Evolutionary conservation across 202 grass and related monocot genomes (phyloP), one percentile per base, ranked within the genome.

Genomic region (Alloteropsis angusta): DNA sequence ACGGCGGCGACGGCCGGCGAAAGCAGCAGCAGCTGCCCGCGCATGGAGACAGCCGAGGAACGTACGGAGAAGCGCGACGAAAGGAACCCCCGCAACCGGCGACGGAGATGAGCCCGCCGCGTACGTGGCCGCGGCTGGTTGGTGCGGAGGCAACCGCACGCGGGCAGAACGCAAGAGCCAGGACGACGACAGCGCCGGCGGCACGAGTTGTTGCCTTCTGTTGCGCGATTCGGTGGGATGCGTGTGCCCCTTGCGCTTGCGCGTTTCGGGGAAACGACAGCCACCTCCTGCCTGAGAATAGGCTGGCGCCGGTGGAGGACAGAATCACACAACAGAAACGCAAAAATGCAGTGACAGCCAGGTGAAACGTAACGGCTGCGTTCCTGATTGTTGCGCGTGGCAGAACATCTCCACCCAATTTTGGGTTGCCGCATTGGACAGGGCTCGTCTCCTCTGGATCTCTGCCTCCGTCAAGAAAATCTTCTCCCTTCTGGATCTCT

Each of bases 41-140:
- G 58, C 64, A 13, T n/a, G 14, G 2, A 48, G 37, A 69, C 71
- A 53, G 6, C 12, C 52, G 23, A 46, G 53, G 25, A 60, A 37
- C 62, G 50, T 17, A 45, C 76, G 2, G 61, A 7, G 77, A 86
- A 4, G 82, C 72, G 69, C 71, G 37, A 80, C 83, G 54, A 59
- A 68, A 50, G 50, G 61, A 76, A n/a, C n/a, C n/a, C 71, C 84
- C 55, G 72, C 72, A 46, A 19, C 72, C 54, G 69, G 18, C 2
- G 46, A 30, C n/a, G n/a, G n/a, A n/a, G n/a, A n/a, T n/a, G n/a
- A n/a, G n/a, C n/a, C n/a, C n/a, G n/a, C n/a, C n/a, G n/a, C n/a
- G n/a, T n/a, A n/a, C n/a, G n/a, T n/a, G n/a, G n/a, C n/a, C n/a
- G n/a, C n/a, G n/a, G n/a, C n/a, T n/a, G n/a, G n/a, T n/a, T n/a